Evolutionary conservation across 768 basidiomycete genomes (phyloP).

Genomic region (Cystofilobasidium bisporidii): DNA sequence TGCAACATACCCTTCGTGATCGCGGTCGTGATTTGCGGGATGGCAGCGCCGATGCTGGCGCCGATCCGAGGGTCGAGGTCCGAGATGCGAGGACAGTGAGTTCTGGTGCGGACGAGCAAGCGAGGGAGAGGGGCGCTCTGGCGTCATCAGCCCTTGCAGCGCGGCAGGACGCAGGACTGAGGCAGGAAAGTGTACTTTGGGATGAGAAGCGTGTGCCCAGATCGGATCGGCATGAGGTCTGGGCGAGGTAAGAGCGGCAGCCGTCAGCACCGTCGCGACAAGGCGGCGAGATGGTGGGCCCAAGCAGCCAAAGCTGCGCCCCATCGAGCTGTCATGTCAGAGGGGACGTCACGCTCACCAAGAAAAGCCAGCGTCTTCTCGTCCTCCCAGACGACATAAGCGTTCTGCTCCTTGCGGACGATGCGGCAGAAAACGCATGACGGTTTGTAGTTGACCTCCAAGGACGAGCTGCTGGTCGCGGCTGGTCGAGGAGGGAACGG

Average conservation of each 20-base stretch:
- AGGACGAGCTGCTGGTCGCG: too few species aligned
- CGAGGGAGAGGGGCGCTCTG: too few species aligned
- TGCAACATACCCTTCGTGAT: slow-evolving; percentile 4
- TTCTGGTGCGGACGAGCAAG: neutral
- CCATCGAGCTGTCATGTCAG: too few species aligned
- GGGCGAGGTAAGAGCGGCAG: neutral
- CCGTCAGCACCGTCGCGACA: too few species aligned
- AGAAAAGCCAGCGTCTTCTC: slow-evolving; percentile 13
- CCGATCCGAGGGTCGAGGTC: slow-evolving; percentile 2
- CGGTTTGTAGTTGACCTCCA: too few species aligned
- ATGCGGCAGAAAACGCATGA: slow-evolving; percentile 4
- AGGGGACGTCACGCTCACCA: neutral
- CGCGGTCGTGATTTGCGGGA: slow-evolving; percentile 8
- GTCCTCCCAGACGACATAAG: slow-evolving; percentile 9
- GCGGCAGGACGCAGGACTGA: too few species aligned
- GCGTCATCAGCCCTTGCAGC: too few species aligned
- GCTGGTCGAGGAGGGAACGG: too few species aligned
- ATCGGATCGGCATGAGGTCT: slow-evolving; percentile 20
- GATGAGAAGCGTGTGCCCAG: slow-evolving; percentile 17
- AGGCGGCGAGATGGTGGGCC: neutral
- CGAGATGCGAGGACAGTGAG: slow-evolving; percentile 12
- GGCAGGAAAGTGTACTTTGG: slow-evolving; percentile 1
- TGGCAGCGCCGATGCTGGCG: slow-evolving; percentile 5
- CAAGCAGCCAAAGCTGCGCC: neutral
- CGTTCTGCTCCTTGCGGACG: neutral